Evolutionary conservation across 1,284 basidiomycete genomes (phyloP).

Genomic region (Moesziomyces antarcticus): DNA sequence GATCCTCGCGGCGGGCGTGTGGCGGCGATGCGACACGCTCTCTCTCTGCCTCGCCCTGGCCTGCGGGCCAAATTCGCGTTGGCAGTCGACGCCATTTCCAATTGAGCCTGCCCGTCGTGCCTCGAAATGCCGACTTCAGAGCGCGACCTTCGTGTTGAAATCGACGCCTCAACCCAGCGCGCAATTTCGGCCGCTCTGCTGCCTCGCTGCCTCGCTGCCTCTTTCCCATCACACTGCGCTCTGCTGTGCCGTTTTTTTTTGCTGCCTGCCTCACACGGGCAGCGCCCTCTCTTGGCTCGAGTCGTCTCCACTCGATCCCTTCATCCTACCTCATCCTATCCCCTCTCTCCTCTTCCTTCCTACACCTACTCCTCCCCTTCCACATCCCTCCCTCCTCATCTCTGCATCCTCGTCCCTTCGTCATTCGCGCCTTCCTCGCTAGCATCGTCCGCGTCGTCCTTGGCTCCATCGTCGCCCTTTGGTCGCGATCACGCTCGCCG

Average conservation of each 20-base stretch:
- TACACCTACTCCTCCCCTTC: not conserved
- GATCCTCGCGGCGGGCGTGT: slow-evolving; percentile 27
- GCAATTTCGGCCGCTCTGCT: slow-evolving; percentile 22
- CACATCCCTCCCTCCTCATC: not conserved
- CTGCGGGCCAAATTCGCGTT: not conserved
- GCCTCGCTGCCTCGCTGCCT: slow-evolving; percentile 9
- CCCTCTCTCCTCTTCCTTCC: slow-evolving; percentile 1
- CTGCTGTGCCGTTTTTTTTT: too few relatives aligned
- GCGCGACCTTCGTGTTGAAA: slow-evolving; percentile 18
- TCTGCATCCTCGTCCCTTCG: not conserved
- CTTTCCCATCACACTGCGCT: not conserved
- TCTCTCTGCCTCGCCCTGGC: slow-evolving; percentile 9
- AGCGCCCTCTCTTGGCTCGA: slow-evolving; percentile 1
- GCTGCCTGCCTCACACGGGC: not conserved
- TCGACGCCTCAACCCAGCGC: slow-evolving; percentile 4
- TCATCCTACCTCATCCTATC: slow-evolving; percentile 10
- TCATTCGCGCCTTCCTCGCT: not conserved
- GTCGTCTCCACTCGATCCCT: slow-evolving; percentile 5
- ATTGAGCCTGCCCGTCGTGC: slow-evolving; percentile 25
- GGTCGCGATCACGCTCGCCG: not conserved
- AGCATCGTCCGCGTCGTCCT: not conserved
- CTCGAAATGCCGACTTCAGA: slow-evolving; percentile 20
- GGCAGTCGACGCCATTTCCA: slow-evolving; percentile 4
- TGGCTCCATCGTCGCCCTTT: not conserved
- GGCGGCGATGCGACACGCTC: slow-evolving; percentile 20